Percentiles rank a stretch among this genome's conserved stretches.
phyloP scores from a whole-genome alignment of 116 monocot genomes.

The Zostera marina region DNA sequence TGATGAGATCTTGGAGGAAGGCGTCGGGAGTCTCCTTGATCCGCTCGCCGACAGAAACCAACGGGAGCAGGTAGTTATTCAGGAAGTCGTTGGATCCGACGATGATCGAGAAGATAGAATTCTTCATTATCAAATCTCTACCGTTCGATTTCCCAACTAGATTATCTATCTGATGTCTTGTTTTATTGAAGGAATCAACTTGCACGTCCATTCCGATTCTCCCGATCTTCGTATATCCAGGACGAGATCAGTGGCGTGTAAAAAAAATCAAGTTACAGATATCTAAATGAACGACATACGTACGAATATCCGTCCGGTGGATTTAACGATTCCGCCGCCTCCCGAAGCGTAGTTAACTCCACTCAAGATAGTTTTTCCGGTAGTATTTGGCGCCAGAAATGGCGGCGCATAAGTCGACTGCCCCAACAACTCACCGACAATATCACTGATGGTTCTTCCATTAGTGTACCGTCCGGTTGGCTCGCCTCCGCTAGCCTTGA shows the following conservation, averaged over 20 bases:
- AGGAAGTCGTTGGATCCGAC: conserved; percentile 89
- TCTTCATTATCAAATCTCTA: conserved; percentile 26
- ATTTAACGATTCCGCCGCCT: conserved; percentile 76
- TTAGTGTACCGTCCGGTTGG: conserved; percentile 78
- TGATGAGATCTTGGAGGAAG: conserved; percentile 52
- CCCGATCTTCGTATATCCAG: conserved; percentile 36
- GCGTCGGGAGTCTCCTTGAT: conserved; percentile 25
- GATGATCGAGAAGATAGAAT: conserved; percentile 61
- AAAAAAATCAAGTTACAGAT: too few relatives aligned
- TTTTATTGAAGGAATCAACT: conserved; percentile 71
- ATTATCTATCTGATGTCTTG: conserved; percentile 39
- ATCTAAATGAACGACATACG: too few relatives aligned
- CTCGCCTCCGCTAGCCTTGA: conserved; percentile 40
- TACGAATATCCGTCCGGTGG: conserved; percentile 76
- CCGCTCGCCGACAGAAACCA: conserved; percentile 40
- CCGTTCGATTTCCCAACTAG: conserved; percentile 45
- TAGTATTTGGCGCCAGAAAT: conserved; percentile 67
- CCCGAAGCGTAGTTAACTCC: conserved; percentile 92
- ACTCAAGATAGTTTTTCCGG: conserved; percentile 36
- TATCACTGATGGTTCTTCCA: conserved; percentile 71
- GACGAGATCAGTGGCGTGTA: too few relatives aligned
- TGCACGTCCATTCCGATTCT: conserved; percentile 72
- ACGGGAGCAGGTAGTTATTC: conserved; percentile 80
- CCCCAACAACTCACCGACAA: conserved; percentile 53
- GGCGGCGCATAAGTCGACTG: conserved; percentile 38